Evolutionary conservation across 768 basidiomycete species (phyloP).

Genomic region (Pleurotus tuoliensis): DNA sequence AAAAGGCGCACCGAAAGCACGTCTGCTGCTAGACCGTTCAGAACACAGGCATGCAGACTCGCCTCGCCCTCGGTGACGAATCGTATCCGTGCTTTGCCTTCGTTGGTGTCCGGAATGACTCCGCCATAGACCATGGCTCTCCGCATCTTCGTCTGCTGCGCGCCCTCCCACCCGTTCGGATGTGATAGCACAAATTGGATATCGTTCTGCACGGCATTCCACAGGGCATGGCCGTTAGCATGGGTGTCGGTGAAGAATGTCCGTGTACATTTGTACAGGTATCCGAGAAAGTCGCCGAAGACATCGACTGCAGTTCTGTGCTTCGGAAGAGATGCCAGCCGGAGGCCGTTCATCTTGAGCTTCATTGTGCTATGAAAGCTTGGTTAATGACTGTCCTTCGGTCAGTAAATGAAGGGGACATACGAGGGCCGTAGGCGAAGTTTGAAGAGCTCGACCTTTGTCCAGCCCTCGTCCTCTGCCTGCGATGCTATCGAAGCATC

Average conservation of each 20-base stretch:
- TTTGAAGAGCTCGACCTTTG: constrained; percentile 80
- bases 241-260: constrained; percentile 81
- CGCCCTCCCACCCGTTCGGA: constrained; percentile 81
- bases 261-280: constrained; percentile 68
- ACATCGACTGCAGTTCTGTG: constrained; percentile 67
- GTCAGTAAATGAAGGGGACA: no score
- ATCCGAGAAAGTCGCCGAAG: constrained; percentile 76
- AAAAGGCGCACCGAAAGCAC: constrained; percentile 16
- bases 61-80: constrained; percentile 86
- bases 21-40: constrained; percentile 78
- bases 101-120: constrained; percentile 72
- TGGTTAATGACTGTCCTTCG: no score
- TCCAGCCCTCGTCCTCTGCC: constrained; percentile 78
- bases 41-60: constrained; percentile 75
- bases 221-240: constrained; percentile 65
- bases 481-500: constrained; percentile 51
- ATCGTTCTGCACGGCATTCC: constrained; percentile 66
- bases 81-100: constrained; percentile 66
- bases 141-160: constrained; percentile 76
- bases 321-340: constrained; percentile 62
- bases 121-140: constrained; percentile 67
- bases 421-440: constrained; percentile 62
- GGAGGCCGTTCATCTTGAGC: constrained; percentile 82
- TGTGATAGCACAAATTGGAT: constrained; percentile 76
- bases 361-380: constrained; percentile 54